Evolutionary conservation across 331 rosid genomes (phyloP).

Genomic region (Phaseolus coccineus): DNA sequence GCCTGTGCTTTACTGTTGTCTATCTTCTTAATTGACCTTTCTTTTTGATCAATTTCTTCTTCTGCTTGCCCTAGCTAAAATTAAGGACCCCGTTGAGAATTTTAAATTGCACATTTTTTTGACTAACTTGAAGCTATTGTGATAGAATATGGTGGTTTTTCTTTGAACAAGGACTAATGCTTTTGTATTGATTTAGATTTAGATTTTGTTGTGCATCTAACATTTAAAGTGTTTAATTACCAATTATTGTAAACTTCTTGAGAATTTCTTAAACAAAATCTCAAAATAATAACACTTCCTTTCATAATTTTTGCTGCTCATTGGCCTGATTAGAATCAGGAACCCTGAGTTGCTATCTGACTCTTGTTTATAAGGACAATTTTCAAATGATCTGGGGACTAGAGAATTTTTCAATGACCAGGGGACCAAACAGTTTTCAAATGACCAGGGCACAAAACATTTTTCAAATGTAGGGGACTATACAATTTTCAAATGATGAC

Average conservation of each 20-base stretch:
- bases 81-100: constrained; percentile 6
- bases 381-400: constrained; percentile 51
- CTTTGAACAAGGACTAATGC: neutral
- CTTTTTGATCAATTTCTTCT: neutral
- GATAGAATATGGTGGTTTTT: constrained; percentile 24
- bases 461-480: constrained; percentile 79
- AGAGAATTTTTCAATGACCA: constrained; percentile 32
- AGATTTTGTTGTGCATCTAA: constrained; percentile 28
- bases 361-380: constrained; percentile 93
- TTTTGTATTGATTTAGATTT: constrained; percentile 16
- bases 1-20: neutral
- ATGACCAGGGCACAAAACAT: constrained; percentile 70
- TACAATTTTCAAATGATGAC: constrained; percentile 43
- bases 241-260: neutral
- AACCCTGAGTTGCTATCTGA: constrained; percentile 78
- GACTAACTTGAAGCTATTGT: neutral
- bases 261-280: neutral
- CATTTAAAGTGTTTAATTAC: neutral
- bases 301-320: constrained; percentile 61
- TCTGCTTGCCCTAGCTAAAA: constrained; percentile 21
- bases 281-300: neutral
- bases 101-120: neutral
- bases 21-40: constrained; percentile 1
- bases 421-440: constrained; percentile 75
- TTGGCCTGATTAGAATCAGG: constrained; percentile 90